Percentiles rank a stretch among this genome's conserved stretches.
Conservation (phyloP, 192 early-diverging fungal genomes). For the Linnemannia exigua region DNA sequence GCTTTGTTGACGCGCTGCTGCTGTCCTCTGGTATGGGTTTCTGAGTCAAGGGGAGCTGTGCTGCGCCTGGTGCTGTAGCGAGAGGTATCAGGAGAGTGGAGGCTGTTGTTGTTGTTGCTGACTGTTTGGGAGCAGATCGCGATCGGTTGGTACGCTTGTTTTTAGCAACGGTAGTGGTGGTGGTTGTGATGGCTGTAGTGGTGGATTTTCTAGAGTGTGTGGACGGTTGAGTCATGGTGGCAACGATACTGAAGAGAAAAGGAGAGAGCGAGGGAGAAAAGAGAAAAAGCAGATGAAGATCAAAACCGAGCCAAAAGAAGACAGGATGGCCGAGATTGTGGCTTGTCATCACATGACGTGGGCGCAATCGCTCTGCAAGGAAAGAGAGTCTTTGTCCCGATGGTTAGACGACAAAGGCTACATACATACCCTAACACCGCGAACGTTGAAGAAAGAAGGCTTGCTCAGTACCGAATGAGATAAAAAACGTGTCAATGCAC, state of each 20-base stretch:
- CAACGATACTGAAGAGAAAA: constrained; percentile 11
- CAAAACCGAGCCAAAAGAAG: background rate
- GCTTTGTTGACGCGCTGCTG: background rate
- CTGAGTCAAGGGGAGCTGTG: background rate
- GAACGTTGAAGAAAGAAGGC: no score
- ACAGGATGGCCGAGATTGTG: no score
- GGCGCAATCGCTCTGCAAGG: no score
- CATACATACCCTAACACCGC: no score
- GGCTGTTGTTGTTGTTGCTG: background rate
- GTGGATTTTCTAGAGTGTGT: background rate
- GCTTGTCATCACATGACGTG: no score
- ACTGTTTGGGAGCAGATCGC: background rate
- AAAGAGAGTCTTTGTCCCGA: no score
- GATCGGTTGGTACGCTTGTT: background rate
- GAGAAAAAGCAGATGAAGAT: constrained; percentile 7
- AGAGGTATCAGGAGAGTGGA: background rate
- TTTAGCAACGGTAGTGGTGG: background rate
- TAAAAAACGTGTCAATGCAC: no score
- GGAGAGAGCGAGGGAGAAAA: background rate
- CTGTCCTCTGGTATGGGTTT: background rate
- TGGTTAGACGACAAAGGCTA: no score
- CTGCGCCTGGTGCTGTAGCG: background rate
- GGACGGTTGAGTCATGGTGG: constrained; percentile 9
- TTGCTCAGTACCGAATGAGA: no score
- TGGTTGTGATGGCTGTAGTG: background rate